Percentiles rank a stretch among this genome's conserved stretches.
Evolutionary conservation across 1,284 basidiomycete species (phyloP).

Genomic region (Ustilago tritici): DNA sequence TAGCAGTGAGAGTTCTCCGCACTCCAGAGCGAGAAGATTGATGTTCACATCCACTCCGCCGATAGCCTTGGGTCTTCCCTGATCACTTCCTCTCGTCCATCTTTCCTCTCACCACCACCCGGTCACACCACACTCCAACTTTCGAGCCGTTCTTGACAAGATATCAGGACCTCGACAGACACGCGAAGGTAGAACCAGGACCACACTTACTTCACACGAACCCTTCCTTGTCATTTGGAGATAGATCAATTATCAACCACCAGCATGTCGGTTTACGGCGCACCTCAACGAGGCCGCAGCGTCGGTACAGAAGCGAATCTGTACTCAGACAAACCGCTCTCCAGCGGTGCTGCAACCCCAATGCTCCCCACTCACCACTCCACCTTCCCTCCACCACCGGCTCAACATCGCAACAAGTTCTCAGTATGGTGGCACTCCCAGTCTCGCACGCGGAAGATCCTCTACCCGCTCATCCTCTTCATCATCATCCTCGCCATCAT

Average conservation of each 20-base stretch:
- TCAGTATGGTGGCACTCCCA: conserved; percentile 20
- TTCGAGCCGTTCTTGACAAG: too few relatives aligned
- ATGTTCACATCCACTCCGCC: not conserved
- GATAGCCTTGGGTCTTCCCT: not conserved
- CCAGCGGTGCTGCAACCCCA: conserved; percentile 8
- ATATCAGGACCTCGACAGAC: too few relatives aligned
- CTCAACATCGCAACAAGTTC: conserved; percentile 7
- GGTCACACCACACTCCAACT: too few relatives aligned
- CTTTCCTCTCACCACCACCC: not conserved
- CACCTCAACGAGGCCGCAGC: not conserved
- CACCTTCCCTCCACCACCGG: not conserved
- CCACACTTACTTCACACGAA: too few relatives aligned
- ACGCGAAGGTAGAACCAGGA: too few relatives aligned
- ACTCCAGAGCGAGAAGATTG: not conserved
- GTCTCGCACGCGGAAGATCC: conserved; percentile 19
- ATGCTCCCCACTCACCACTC: conserved; percentile 15
- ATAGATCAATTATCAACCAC: not conserved
- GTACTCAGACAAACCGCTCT: conserved; percentile 18
- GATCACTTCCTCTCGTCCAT: not conserved
- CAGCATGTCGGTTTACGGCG: conserved; percentile 6
- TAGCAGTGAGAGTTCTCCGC: conserved; percentile 1
- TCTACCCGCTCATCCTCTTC: conserved; percentile 7
- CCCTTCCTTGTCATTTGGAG: too few relatives aligned
- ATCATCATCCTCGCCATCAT: conserved; percentile 26
- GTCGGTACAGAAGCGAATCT: conserved; percentile 11